Evolutionary conservation across 495 filamentous ascomycete species (phyloP).

Genomic region (Tuber brumale): DNA sequence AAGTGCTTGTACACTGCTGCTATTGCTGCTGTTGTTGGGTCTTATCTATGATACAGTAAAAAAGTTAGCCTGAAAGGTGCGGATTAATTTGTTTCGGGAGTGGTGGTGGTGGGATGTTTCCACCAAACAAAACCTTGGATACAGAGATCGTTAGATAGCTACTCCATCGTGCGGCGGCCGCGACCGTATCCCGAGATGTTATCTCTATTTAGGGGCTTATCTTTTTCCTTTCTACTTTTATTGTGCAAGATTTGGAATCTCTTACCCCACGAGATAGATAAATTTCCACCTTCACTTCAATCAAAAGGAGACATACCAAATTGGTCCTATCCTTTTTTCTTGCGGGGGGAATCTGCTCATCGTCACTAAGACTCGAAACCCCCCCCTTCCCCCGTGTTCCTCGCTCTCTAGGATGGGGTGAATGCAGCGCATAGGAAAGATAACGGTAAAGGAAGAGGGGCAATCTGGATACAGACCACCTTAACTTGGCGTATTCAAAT

Average conservation of each 20-base stretch:
- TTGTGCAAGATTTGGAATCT: not conserved
- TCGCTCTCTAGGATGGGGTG: not conserved
- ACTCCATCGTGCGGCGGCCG: not conserved
- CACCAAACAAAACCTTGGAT: not conserved
- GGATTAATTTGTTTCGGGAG: not conserved
- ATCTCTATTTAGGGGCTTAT: not conserved
- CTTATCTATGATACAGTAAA: not conserved
- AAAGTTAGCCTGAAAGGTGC: not conserved
- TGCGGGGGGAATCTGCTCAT: not conserved
- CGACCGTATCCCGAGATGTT: not conserved
- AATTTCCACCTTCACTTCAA: not conserved
- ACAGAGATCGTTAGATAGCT: not conserved
- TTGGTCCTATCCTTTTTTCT: not conserved
- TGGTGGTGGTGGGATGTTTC: not conserved
- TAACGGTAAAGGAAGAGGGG: not conserved
- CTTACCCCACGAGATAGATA: not conserved
- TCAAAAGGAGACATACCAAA: not conserved
- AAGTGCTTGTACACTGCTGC: not conserved
- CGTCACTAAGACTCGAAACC: not conserved
- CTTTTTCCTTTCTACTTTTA: not conserved
- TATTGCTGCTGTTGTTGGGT: not conserved
- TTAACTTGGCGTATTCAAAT: not conserved
- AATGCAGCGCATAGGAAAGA: not conserved
- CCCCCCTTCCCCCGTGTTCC: not conserved
- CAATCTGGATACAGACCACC: not conserved